Percentiles rank a stretch among this genome's conserved stretches.
Conservation (phyloP, 2,329 filamentous ascomycete genomes). For the Setomelanomma holmii region DNA sequence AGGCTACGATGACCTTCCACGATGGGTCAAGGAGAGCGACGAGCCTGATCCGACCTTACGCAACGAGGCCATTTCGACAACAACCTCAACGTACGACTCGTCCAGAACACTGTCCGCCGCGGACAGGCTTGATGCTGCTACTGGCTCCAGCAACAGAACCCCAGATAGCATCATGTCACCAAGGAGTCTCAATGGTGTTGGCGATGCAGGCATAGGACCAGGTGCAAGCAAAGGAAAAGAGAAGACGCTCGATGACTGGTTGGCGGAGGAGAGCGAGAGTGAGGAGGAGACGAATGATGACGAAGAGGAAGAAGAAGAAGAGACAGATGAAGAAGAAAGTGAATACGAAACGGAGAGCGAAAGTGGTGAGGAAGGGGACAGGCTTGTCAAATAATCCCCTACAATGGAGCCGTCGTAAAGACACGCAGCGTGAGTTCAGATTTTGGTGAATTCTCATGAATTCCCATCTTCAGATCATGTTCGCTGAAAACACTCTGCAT, state of each 20-base stretch:
- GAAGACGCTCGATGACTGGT: constrained; percentile 92
- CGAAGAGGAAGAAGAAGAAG: constrained; percentile 61
- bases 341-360: constrained; percentile 68
- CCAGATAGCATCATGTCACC: constrained; percentile 45
- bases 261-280: constrained; percentile 66
- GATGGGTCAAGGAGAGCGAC: constrained; percentile 80
- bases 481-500: no score
- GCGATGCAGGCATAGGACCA: constrained; percentile 13
- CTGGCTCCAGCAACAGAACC: constrained; percentile 45
- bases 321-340: constrained; percentile 60
- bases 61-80: constrained; percentile 55
- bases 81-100: constrained; percentile 39
- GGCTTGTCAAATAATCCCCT: constrained; percentile 42
- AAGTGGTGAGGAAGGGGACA: constrained; percentile 48
- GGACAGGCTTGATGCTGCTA: constrained; percentile 68
- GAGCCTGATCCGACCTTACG: constrained; percentile 81
- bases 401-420: background rate
- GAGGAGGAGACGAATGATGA: constrained; percentile 60
- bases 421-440: no score
- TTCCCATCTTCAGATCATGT: no score
- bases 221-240: constrained; percentile 51
- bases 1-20: constrained; percentile 83
- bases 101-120: constrained; percentile 62
- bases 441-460: no score
- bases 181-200: constrained; percentile 60